Conservation (phyloP, 73 alveolate species). For the Urostyla sp. region DNA sequence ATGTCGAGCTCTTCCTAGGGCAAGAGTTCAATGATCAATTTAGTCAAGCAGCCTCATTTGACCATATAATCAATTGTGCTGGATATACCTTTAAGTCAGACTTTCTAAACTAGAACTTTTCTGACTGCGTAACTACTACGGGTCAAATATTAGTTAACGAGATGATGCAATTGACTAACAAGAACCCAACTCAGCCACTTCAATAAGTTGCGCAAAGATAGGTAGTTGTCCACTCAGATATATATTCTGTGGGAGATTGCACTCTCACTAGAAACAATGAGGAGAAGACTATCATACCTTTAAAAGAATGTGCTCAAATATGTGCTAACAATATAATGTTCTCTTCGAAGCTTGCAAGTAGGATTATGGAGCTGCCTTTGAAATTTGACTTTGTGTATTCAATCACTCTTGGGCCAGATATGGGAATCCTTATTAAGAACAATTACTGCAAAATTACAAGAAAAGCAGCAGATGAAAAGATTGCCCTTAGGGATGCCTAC, state of each 20-base stretch:
- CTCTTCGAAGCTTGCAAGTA: not conserved
- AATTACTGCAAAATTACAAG: no score
- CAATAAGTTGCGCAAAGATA: not conserved
- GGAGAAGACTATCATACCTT: constrained; percentile 23
- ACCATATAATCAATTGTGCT: constrained; percentile 2
- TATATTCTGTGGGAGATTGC: constrained; percentile 31
- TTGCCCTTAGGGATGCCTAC: no score
- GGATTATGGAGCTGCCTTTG: not conserved
- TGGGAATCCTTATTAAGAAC: constrained; percentile 14
- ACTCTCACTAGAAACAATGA: constrained; percentile 11
- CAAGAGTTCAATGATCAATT: constrained; percentile 2
- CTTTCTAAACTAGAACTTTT: no score
- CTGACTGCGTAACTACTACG: constrained; percentile 16
- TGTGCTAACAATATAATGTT: constrained; percentile 22
- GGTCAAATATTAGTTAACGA: constrained; percentile 53
- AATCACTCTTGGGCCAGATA: constrained; percentile 17
- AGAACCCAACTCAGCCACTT: constrained; percentile 7
- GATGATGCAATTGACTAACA: constrained; percentile 26
- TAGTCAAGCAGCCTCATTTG: constrained; percentile 6
- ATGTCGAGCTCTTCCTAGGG: constrained; percentile 10
- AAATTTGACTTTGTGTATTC: constrained; percentile 12
- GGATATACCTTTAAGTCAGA: constrained; percentile 15
- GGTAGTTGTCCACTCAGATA: not conserved
- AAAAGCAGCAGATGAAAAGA: no score
- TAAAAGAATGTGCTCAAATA: constrained; percentile 17